Conservation (phyloP, 1,284 basidiomycete genomes). For the Sparassis latifolia region DNA sequence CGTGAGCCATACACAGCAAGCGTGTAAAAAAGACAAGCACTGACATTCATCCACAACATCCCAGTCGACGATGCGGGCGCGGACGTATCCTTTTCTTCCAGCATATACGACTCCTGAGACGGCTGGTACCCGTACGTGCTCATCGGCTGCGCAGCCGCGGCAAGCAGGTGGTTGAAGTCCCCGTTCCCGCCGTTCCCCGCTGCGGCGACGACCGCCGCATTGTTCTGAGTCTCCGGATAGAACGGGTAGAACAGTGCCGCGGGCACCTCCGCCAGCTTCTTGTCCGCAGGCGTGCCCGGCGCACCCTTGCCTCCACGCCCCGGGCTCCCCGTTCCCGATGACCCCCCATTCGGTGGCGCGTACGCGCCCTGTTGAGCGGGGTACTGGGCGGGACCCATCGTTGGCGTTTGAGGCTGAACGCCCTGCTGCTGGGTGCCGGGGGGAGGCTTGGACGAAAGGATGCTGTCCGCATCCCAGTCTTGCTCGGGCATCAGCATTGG, state of each 20-base stretch:
- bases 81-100: slow-evolving; percentile 51
- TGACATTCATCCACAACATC: slow-evolving; percentile 24
- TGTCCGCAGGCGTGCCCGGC: slow-evolving; percentile 14
- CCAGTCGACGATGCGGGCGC: slow-evolving; percentile 14
- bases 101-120: slow-evolving; percentile 53
- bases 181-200: slow-evolving; percentile 19
- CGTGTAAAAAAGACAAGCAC: slow-evolving; percentile 8
- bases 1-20: not conserved
- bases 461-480: slow-evolving; percentile 58
- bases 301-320: slow-evolving; percentile 3
- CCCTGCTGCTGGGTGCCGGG: slow-evolving; percentile 6
- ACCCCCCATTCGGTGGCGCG: slow-evolving; percentile 7
- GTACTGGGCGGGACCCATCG: slow-evolving; percentile 22
- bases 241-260: slow-evolving; percentile 68
- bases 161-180: slow-evolving; percentile 50
- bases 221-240: slow-evolving; percentile 47
- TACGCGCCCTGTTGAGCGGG: slow-evolving; percentile 10
- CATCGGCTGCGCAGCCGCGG: slow-evolving; percentile 40
- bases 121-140: slow-evolving; percentile 45
- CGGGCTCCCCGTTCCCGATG: slow-evolving; percentile 10
- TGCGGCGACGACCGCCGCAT: slow-evolving; percentile 13
- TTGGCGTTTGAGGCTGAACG: slow-evolving; percentile 18
- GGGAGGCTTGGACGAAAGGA: slow-evolving; percentile 16
- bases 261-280: slow-evolving; percentile 52
- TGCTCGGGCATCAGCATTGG: slow-evolving; percentile 59